Evolutionary conservation across 192 early-diverging fungal species (phyloP), one percentile per base, ranked within the genome.

Genomic region (Thamnidium elegans): DNA sequence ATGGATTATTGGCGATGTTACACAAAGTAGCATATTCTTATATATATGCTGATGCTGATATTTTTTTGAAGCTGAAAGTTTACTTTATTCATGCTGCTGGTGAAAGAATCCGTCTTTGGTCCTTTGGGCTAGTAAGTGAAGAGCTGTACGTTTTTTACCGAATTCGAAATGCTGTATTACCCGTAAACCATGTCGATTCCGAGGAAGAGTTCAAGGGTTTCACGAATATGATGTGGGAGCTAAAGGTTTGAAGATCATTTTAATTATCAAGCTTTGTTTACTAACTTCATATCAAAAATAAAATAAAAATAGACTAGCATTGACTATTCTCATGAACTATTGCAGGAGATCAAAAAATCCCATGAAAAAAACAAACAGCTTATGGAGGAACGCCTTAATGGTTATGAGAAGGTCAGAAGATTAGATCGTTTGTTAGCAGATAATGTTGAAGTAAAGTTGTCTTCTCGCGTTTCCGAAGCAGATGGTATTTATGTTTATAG

Each of bases 251-350:
- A 42, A 55, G 34, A 36, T 36, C 7, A 36, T 36, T 36, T 36
- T 36, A 36, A 36, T 36, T 7, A 36, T 36, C 34, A 36, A 36
- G 34, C n/a, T 39, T 55, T 55, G 54, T 55, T 36, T 34, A n/a
- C 15, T 39, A 56, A 55, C 53, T 55, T 32, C 53, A 55, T 55
- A n/a, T 58, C n/a, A 58, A 43, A 55, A 58, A 58, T 21, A 56
- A 54, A 54, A 32, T 34, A 55, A 55, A 55, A 55, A n/a, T 54
- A 54, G 52, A 54, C 52, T n/a, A 55, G 53, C 14, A 55, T 55
- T 55, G 55, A 58, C 55, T 10, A 43, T 11, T 58, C 55, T 58
- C 55, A 58, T 58, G 19, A 21, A 58, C 0, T 44, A 58, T 58
- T 58, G 39, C 55, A 58, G 19, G 39, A n/a, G n/a, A n/a, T n/a